Evolutionary conservation across 805 yeast species (phyloP).

Genomic region (Vanderwaltozyma yarrowii): DNA sequence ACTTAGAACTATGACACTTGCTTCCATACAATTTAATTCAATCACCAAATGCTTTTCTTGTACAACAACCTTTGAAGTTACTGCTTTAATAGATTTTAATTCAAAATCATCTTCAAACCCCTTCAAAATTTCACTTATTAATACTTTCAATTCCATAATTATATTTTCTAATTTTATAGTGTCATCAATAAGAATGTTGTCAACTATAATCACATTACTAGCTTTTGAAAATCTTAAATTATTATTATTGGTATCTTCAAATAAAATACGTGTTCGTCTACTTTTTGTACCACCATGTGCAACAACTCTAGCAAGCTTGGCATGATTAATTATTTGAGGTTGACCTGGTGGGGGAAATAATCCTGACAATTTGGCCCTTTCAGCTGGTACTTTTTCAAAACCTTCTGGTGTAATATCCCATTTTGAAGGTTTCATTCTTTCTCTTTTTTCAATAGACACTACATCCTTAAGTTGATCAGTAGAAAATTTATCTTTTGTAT

Average conservation of each 20-base stretch:
- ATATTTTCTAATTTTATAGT: neutral
- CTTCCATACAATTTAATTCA: slow-evolving; percentile 12
- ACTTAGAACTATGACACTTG: slow-evolving; percentile 15
- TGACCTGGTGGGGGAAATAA: slow-evolving; percentile 67
- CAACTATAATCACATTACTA: neutral
- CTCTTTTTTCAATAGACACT: slow-evolving; percentile 41
- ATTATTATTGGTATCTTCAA: slow-evolving; percentile 24
- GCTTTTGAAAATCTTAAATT: slow-evolving; percentile 10
- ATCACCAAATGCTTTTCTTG: slow-evolving; percentile 3
- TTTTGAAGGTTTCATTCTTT: slow-evolving; percentile 35
- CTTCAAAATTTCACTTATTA: neutral
- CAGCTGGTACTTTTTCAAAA: slow-evolving; percentile 64
- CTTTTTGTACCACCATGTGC: slow-evolving; percentile 10
- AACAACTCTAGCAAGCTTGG: slow-evolving; percentile 18
- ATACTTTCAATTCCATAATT: neutral
- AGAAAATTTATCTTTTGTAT: neutral
- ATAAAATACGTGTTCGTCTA: slow-evolving; percentile 26
- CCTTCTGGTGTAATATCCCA: slow-evolving; percentile 73
- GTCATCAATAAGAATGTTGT: neutral
- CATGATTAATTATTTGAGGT: slow-evolving; percentile 28
- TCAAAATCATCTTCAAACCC: neutral
- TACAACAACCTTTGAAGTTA: neutral
- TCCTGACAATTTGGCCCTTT: slow-evolving; percentile 69
- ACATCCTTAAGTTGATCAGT: slow-evolving; percentile 30
- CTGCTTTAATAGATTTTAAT: neutral